Conservation (phyloP, 192 early-diverging fungal species). For the Gonapodya sp. region DNA sequence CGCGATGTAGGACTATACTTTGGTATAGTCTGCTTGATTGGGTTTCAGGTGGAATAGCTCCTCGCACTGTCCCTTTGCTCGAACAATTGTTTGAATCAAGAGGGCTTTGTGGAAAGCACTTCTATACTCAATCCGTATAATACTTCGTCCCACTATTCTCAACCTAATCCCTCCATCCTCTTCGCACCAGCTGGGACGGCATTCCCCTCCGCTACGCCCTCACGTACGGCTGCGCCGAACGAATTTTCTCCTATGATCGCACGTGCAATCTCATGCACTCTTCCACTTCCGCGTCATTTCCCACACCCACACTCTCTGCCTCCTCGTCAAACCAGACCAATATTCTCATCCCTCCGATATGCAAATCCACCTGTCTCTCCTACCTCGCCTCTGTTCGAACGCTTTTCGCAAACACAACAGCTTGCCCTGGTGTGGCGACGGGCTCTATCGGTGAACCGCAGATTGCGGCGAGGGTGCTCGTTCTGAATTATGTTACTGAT, state of each 20-base stretch:
- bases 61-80: too few species aligned
- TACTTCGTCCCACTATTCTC: too few species aligned
- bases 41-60: too few species aligned
- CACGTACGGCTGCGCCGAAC: slow-evolving; percentile 7
- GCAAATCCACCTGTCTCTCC: not conserved
- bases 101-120: too few species aligned
- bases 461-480: not conserved
- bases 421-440: not conserved
- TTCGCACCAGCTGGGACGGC: not conserved
- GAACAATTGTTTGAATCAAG: too few species aligned
- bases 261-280: not conserved
- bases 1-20: too few species aligned
- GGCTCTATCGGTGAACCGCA: not conserved
- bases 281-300: not conserved
- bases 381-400: not conserved
- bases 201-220: slow-evolving; percentile 7
- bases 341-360: not conserved
- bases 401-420: not conserved
- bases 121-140: too few species aligned
- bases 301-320: too few species aligned
- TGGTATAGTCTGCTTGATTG: too few species aligned
- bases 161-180: too few species aligned
- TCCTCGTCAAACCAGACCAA: not conserved
- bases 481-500: not conserved
- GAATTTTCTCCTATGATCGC: slow-evolving; percentile 1